Evolutionary conservation across 2,329 filamentous ascomycete species (phyloP).

Genomic region (Claviceps citrina): DNA sequence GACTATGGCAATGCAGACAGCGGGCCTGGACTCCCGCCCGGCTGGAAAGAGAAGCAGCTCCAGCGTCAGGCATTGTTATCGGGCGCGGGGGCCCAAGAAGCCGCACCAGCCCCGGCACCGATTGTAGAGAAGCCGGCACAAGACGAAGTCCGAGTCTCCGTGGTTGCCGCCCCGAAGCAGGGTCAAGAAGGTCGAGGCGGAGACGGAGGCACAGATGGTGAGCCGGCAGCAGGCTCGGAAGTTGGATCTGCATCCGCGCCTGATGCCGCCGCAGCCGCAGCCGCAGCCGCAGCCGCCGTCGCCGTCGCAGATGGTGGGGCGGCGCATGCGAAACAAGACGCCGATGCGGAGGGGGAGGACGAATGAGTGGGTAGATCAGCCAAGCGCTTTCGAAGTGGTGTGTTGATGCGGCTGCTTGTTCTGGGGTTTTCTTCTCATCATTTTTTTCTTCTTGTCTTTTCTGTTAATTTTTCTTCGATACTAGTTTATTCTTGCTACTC

Average conservation of each 20-base stretch:
- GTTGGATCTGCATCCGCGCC: slow-evolving; percentile 1
- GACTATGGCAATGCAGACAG: slow-evolving; percentile 53
- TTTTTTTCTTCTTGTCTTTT: too few relatives aligned
- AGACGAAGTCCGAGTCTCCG: slow-evolving; percentile 20
- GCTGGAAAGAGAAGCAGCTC: slow-evolving; percentile 28
- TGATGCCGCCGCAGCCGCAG: background rate
- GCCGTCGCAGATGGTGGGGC: too few relatives aligned
- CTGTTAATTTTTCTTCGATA: too few relatives aligned
- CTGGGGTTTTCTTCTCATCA: background rate
- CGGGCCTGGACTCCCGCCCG: slow-evolving; percentile 46
- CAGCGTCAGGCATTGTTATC: slow-evolving; percentile 8
- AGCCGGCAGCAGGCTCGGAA: slow-evolving; percentile 2
- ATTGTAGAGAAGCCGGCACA: slow-evolving; percentile 14
- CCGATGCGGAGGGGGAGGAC: slow-evolving; percentile 1
- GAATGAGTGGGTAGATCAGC: too few relatives aligned
- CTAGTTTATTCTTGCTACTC: too few relatives aligned
- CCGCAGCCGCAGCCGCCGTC: too few relatives aligned
- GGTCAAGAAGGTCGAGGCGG: too few relatives aligned
- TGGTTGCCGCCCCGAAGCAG: slow-evolving; percentile 11
- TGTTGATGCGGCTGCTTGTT: background rate
- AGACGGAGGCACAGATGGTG: slow-evolving; percentile 10
- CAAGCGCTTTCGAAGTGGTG: too few relatives aligned
- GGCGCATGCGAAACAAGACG: background rate
- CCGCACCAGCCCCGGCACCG: slow-evolving; percentile 4
- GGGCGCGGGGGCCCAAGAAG: slow-evolving; percentile 7